phyloP scores from a whole-genome alignment of 2,329 filamentous ascomycete genomes.

The Penicillium griseofulvum region DNA sequence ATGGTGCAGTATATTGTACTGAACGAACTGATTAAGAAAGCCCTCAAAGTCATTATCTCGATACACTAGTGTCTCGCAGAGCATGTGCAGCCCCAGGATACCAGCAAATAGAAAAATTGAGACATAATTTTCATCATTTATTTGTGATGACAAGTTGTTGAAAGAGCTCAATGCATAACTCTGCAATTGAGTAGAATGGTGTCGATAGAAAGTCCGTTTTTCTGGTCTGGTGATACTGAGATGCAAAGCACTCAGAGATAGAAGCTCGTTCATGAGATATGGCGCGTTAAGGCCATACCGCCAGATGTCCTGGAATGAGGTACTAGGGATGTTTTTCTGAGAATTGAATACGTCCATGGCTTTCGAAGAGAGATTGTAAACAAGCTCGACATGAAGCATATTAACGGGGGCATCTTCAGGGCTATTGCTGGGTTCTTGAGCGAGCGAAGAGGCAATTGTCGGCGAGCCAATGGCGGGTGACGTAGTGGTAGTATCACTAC shows the following conservation, averaged over 20 bases:
- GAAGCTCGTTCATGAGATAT: slow-evolving; percentile 50
- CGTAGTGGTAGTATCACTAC: not conserved
- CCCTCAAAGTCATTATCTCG: slow-evolving; percentile 40
- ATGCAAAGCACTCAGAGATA: slow-evolving; percentile 49
- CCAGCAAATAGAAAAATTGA: slow-evolving; percentile 24
- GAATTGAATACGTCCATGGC: not conserved
- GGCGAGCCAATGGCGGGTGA: slow-evolving; percentile 1
- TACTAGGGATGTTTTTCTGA: not conserved
- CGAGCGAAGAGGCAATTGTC: not conserved
- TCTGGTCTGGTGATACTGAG: slow-evolving; percentile 37
- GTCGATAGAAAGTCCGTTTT: slow-evolving; percentile 31
- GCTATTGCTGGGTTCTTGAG: not conserved
- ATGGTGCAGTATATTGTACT: slow-evolving; percentile 26
- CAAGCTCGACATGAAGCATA: slow-evolving; percentile 32
- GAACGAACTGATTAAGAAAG: slow-evolving; percentile 29
- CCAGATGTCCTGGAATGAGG: slow-evolving; percentile 5
- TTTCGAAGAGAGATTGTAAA: slow-evolving; percentile 25
- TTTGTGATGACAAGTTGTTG: slow-evolving; percentile 5
- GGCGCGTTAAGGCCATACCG: slow-evolving; percentile 26
- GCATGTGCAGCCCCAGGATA: slow-evolving; percentile 37
- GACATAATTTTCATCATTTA: slow-evolving; percentile 17
- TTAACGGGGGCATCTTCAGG: slow-evolving; percentile 21
- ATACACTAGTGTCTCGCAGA: slow-evolving; percentile 49
- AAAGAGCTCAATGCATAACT: slow-evolving; percentile 22
- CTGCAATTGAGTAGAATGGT: slow-evolving; percentile 40